Base-by-base conservation (phyloP, 345 rosid species). In the Ricinus communis region DNA sequence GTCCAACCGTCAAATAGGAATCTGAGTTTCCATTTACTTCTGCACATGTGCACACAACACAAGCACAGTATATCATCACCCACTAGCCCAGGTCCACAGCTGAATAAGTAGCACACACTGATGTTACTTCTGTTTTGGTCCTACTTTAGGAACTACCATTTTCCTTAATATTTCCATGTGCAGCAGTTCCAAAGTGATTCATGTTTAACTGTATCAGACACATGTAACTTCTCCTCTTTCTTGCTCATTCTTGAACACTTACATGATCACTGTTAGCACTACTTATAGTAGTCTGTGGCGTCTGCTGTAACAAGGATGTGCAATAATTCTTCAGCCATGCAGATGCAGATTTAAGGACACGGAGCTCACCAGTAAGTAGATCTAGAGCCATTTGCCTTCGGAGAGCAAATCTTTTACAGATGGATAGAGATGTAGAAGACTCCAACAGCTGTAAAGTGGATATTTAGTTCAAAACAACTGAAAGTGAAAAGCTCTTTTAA, bases 341-440 rank as follows among this genome's bases (percentile, higher is more conserved):
- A 54, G 86, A 78, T 47, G 89, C 96, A 74, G 96, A 85, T 76
- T 74, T 69, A 54, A 93, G 87, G 70, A 87, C 70, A 24, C 86
- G 90, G 75, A 86, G 88, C 83, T 93, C 94, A 3, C 97, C 97
- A 0, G 27, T 57, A 47, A 90, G 90, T 43, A 93, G 94, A 66
- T 88, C 80, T 53, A 75, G 64, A 41, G 94, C 94, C 96, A 88
- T 88, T 73, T 75, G 81, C 83, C 74, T 86, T 71, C 89, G 62
- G 52, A 72, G 55, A 68, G 69, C 71, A 58, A 46, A 74, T 65
- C 57, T 81, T 38, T 77, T 62, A 53, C 77, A 47, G 60, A 52
- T 66, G 8, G 72, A 53, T 38, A 66, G 40, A 36, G 60, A 41
- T 63, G 58, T 31, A n/a, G 59, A 63, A 58, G 33, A 74, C 69